These are phyloP conservation scores for Colletotrichum sansevieriae DNA, from an alignment of 2,329 filamentous ascomycete genomes.

Conservation along the genomic window DNA sequence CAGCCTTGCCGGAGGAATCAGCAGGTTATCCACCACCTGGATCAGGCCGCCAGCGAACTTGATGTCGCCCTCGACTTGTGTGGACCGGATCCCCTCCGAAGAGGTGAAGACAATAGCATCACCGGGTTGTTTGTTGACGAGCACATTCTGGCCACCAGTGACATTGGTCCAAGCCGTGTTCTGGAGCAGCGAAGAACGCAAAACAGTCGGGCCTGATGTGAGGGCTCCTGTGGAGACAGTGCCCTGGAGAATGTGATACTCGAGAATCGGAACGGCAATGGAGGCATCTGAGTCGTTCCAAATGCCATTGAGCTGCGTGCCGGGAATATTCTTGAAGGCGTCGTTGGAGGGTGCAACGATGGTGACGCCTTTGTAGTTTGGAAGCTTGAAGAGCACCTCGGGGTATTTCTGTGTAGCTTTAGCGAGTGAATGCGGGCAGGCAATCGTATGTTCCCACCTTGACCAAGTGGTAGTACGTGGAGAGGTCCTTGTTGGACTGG, in stretches of 20 bases:
- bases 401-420: conserved; percentile 58
- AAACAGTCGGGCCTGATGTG: conserved; percentile 52
- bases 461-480: conserved; percentile 59
- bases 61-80: conserved; percentile 58
- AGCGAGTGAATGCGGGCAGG: not conserved
- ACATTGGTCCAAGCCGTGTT: conserved; percentile 61
- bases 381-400: conserved; percentile 58
- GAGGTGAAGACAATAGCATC: conserved; percentile 56
- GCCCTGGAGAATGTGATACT: conserved; percentile 72
- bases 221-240: conserved; percentile 58
- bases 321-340: conserved; percentile 68
- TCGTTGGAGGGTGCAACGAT: conserved; percentile 70
- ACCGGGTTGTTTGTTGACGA: conserved; percentile 58
- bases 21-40: conserved; percentile 65
- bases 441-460: conserved; percentile 48
- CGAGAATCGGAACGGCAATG: conserved; percentile 64
- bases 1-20: conserved; percentile 60
- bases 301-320: conserved; percentile 62
- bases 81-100: conserved; percentile 58
- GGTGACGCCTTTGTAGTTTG: conserved; percentile 59
- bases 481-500: conserved; percentile 55
- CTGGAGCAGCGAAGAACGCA: conserved; percentile 59
- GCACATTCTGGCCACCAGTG: conserved; percentile 62
- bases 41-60: conserved; percentile 62
- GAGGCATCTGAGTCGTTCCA: conserved; percentile 59